Base-by-base conservation (phyloP, 2,329 filamentous ascomycete genomes). In the Talaromyces sp. region DNA sequence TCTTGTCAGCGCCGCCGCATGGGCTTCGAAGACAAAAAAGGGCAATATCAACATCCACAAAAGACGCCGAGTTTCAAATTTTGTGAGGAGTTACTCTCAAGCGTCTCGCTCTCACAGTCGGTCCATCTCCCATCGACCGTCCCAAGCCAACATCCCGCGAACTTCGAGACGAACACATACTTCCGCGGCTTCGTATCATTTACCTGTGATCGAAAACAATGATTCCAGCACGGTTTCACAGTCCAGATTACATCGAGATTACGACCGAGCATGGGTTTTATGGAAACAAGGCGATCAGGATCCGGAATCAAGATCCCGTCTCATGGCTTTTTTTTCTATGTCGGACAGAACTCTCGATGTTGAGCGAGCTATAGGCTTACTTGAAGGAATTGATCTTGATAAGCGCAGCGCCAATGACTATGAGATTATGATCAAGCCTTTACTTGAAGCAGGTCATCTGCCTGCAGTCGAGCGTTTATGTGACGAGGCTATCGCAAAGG, bases 331-430 rank as follows among this genome's bases (percentile, higher is more conserved):
- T 68, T 68, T 84, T 13, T 76, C 77, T 7, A 69, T 67, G n/a
- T 83, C 82, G 11, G 65, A 70, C 49, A 68, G 73, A 13, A 40
- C 71, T 2, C 58, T 76, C 27, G 78, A 85, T 70, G 73, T 78
- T 15, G 76, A 77, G 65, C 79, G 82, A 56, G 75, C 78, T 19
- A 75, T 80, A 58, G 67, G 75, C n/a, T 67, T 86, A 8, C 86
- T 86, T 69, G 71, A 80, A 34, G 65, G 68, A 3, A 77, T 85
- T 29, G 70, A 76, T 3, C 27, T 66, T 1, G 63, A 75, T 8
- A 63, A 76, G 43, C 80, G 82, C 29, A 77, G 74, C 2, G 69
- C 74, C 7, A 73, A 75, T 4, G 79, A 83, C 61, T 87, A 85
- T 70, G 71, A 77, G 61, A 71, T 76, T 47, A 77, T 80, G 29